Conservation (phyloP, 805 yeast species). For the Candida ponderosae region DNA sequence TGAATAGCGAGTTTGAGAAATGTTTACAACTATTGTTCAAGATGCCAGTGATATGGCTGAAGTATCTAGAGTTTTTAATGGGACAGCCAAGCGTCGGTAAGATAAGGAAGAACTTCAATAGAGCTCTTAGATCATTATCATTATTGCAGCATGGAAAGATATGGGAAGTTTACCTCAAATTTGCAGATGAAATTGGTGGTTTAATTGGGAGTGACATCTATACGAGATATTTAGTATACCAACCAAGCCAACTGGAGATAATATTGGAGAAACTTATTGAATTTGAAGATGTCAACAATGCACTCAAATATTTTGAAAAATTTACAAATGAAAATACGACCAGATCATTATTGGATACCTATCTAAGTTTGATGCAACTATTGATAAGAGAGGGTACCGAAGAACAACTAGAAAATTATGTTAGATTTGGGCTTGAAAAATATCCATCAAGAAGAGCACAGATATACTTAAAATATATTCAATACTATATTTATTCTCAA, state of each 20-base stretch:
- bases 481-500: constrained; percentile 34
- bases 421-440: constrained; percentile 25
- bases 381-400: constrained; percentile 12
- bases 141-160: constrained; percentile 45
- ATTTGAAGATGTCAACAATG: constrained; percentile 21
- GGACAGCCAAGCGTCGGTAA: constrained; percentile 26
- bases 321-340: constrained; percentile 25
- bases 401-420: constrained; percentile 25
- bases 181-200: constrained; percentile 38
- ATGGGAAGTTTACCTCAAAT: constrained; percentile 46
- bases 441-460: constrained; percentile 57
- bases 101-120: constrained; percentile 39
- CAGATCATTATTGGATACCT: constrained; percentile 38
- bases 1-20: constrained; percentile 38
- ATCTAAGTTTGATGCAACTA: constrained; percentile 37
- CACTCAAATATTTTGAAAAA: constrained; percentile 24
- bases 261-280: constrained; percentile 25
- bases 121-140: constrained; percentile 41
- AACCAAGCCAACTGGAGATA: constrained; percentile 22
- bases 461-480: constrained; percentile 39
- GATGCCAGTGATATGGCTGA: constrained; percentile 45
- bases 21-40: constrained; percentile 35
- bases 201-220: constrained; percentile 19
- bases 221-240: constrained; percentile 23
- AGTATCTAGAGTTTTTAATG: constrained; percentile 37